phyloP scores from a whole-genome alignment of 768 basidiomycete genomes.

The Agaricus blazei region DNA sequence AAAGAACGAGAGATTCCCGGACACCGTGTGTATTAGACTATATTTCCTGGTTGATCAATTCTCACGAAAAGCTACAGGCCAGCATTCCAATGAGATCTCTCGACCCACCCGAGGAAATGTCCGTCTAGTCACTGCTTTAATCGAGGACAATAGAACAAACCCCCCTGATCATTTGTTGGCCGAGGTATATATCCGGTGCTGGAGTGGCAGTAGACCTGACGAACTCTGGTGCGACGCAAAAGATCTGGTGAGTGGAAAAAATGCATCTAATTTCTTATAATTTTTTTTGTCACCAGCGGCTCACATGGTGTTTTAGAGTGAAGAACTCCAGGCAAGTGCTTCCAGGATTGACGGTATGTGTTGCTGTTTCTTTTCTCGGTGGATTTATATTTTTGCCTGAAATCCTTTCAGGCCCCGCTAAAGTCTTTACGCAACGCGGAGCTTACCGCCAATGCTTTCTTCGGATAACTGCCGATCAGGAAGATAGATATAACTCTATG shows the following conservation, averaged over 20 bases:
- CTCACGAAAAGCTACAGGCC: slow-evolving; percentile 1
- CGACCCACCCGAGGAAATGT: slow-evolving; percentile 19
- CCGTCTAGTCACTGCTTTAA: slow-evolving; percentile 63
- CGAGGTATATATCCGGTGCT: slow-evolving; percentile 50
- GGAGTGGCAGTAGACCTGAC: slow-evolving; percentile 22
- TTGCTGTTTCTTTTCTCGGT: neutral
- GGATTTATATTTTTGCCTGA: slow-evolving; percentile 7
- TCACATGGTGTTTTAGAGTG: slow-evolving; percentile 25
- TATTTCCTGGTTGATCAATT: neutral
- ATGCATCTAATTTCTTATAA: neutral
- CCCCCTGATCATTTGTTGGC: slow-evolving; percentile 53
- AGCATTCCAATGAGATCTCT: slow-evolving; percentile 4
- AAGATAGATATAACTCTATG: slow-evolving; percentile 45
- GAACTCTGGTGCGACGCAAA: slow-evolving; percentile 71
- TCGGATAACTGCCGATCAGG: slow-evolving; percentile 50
- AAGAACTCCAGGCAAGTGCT: slow-evolving; percentile 54
- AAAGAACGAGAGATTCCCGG: slow-evolving; percentile 4
- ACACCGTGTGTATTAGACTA: slow-evolving; percentile 2
- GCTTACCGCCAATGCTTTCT: slow-evolving; percentile 67
- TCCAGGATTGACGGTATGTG: slow-evolving; percentile 63
- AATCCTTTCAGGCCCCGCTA: slow-evolving; percentile 50
- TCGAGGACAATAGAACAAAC: slow-evolving; percentile 55
- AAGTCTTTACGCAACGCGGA: slow-evolving; percentile 60
- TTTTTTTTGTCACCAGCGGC: neutral
- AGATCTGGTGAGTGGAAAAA: slow-evolving; percentile 39